Evolutionary conservation across 176 grass and related monocot species (phyloP), one percentile per base, ranked within the genome.

Genomic region (Cocos nucifera): DNA sequence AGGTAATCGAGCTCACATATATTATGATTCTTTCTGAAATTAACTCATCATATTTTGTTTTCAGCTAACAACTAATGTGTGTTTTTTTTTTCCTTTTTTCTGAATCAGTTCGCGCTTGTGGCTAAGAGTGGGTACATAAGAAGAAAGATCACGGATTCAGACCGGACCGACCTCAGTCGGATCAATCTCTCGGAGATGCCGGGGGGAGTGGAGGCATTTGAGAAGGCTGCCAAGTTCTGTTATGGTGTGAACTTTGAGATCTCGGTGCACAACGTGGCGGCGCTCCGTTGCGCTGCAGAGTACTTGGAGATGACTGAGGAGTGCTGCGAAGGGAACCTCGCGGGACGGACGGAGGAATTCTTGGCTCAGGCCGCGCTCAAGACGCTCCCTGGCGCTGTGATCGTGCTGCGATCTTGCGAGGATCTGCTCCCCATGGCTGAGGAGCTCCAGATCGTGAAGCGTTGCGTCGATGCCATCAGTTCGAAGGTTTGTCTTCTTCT

Each of bases 201-300:
- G 0, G 87, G 92, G 57, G 92, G 87, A 20, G 75, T 78, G 17
- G 81, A 83, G 65, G 65, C 69, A n/a, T 91, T 97, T 79, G 84
- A 97, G 50, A 78, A 77, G 81, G 84, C 78, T 0, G 69, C 73
- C 17, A 80, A 63, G 9, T 96, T 87, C 78, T 90, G 92, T 69
- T 97, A 97, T 24, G 83, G 84, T 61, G 59, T 78, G 65, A 85
- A 80, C 63, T 80, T 97, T 25, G 92, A 97, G 69, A 85, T 88
- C 21, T 80, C 83, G 10, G 76, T 79, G 0, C 32, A 61, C 51
- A 80, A 97, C 87, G 88, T 86, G 17, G 84, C 72, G 4, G 57
- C 75, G 27, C 61, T 97, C 4, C 69, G 55, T 1, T 91, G 87
- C 71, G 80, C 80, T 17, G 75, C 87, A 0, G 83, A 80, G 62